These are phyloP conservation scores for Cyberlindnera mycetangii DNA, from an alignment of 805 yeast genomes.

Conservation along the genomic window DNA sequence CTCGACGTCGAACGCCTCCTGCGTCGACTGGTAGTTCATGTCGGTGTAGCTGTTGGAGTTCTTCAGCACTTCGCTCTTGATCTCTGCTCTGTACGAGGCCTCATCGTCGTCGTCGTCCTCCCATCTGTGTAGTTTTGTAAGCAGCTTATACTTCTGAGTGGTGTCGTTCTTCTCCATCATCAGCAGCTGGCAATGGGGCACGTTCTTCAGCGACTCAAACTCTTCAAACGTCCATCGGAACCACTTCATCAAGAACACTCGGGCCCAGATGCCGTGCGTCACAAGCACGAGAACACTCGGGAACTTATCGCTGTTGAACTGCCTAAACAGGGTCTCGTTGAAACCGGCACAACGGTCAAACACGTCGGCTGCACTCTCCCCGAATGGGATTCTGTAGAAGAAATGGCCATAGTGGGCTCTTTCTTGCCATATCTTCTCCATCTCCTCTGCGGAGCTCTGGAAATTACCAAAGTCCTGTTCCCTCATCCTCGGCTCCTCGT, in stretches of 20 bases:
- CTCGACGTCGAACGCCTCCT: slow-evolving; percentile 17
- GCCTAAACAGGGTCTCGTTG: slow-evolving; percentile 82
- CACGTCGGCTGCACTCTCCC: slow-evolving; percentile 96
- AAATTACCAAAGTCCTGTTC: slow-evolving; percentile 96
- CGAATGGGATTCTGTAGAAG: slow-evolving; percentile 87
- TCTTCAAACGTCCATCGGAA: slow-evolving; percentile 89
- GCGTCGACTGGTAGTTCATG: slow-evolving; percentile 4
- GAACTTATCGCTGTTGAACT: slow-evolving; percentile 64
- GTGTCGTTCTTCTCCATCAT: slow-evolving; percentile 63
- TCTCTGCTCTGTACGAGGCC: slow-evolving; percentile 18
- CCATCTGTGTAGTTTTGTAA: slow-evolving; percentile 72
- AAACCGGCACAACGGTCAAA: slow-evolving; percentile 89
- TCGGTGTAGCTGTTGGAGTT: slow-evolving; percentile 28
- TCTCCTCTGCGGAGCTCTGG: slow-evolving; percentile 70
- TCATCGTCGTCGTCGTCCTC: slow-evolving; percentile 40
- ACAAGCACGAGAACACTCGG: slow-evolving; percentile 83
- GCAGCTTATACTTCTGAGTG: slow-evolving; percentile 50
- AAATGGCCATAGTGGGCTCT: slow-evolving; percentile 86
- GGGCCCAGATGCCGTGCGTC: slow-evolving; percentile 91
- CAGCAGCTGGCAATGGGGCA: slow-evolving; percentile 81
- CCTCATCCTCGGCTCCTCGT: slow-evolving; percentile 88
- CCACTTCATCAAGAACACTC: slow-evolving; percentile 94
- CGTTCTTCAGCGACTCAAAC: slow-evolving; percentile 78
- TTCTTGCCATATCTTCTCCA: slow-evolving; percentile 81
- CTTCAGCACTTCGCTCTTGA: slow-evolving; percentile 23